Percentiles rank a stretch among this genome's conserved stretches.
Evolutionary conservation across 179 eudicot species (phyloP).

Genomic region (Nepenthes alata): DNA sequence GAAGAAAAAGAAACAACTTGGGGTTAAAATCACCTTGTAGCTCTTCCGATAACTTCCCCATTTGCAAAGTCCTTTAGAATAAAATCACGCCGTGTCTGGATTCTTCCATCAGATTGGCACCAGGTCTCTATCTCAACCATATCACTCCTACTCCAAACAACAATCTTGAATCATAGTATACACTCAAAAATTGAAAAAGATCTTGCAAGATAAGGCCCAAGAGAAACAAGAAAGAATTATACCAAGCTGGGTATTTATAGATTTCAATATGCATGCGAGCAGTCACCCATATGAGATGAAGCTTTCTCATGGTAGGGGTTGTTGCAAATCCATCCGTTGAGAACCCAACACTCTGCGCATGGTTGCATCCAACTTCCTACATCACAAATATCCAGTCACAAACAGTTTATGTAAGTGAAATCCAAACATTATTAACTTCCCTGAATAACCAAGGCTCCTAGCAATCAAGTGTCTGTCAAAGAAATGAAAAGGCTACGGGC

Average conservation of each 20-base stretch:
- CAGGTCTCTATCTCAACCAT: slow-evolving; percentile 96
- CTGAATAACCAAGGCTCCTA: background rate
- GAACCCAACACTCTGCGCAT: slow-evolving; percentile 88
- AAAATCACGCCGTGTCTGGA: slow-evolving; percentile 92
- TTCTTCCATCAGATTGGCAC: slow-evolving; percentile 90
- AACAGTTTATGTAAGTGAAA: too few species aligned
- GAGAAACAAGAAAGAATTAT: slow-evolving; percentile 4
- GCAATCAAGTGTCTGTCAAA: too few species aligned
- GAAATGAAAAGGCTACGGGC: too few species aligned
- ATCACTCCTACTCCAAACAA: slow-evolving; percentile 54
- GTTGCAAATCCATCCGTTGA: slow-evolving; percentile 98
- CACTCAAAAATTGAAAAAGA: background rate
- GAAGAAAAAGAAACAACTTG: background rate
- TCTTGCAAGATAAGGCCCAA: background rate
- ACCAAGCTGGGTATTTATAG: slow-evolving; percentile 92
- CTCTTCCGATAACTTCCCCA: slow-evolving; percentile 90
- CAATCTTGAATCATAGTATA: background rate
- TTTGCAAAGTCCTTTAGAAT: slow-evolving; percentile 68
- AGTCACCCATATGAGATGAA: slow-evolving; percentile 93
- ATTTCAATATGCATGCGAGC: slow-evolving; percentile 96
- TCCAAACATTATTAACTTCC: background rate
- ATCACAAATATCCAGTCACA: slow-evolving; percentile 10
- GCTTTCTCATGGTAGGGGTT: slow-evolving; percentile 78
- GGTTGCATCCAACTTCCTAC: slow-evolving; percentile 95
- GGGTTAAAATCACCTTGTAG: slow-evolving; percentile 54